A percentile compares a stretch with the other conserved stretches of the same genome.
Conservation (phyloP, 768 basidiomycete genomes). For the Trichaptum fuscoviolaceum region DNA sequence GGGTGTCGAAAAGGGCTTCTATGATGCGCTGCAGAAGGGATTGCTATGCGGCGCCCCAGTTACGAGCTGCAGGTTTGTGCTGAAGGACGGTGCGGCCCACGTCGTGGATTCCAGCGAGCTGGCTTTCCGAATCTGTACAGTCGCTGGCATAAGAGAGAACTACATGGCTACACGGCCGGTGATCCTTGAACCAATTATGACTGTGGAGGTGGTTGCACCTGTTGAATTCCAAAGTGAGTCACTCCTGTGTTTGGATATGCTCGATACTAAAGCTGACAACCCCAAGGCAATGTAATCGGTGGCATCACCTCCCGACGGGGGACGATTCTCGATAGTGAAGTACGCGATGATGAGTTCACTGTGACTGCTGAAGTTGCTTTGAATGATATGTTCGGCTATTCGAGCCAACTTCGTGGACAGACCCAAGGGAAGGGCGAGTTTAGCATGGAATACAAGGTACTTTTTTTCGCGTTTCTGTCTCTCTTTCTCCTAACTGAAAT, state of each 20-base stretch:
- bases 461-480: conserved; percentile 19
- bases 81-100: conserved; percentile 91
- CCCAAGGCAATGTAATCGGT: conserved; percentile 79
- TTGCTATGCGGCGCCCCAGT: conserved; percentile 83
- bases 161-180: conserved; percentile 73
- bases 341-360: conserved; percentile 96
- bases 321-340: conserved; percentile 92
- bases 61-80: conserved; percentile 77
- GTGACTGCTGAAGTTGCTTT: conserved; percentile 86
- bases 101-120: conserved; percentile 94
- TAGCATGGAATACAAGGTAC: conserved; percentile 73
- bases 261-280: conserved; percentile 6
- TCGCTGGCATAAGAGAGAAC: conserved; percentile 89
- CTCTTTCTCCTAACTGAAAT: conserved; percentile 11
- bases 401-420: conserved; percentile 83
- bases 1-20: conserved; percentile 95
- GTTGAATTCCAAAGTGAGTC: conserved; percentile 85
- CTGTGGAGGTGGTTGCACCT: conserved; percentile 93
- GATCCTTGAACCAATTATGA: conserved; percentile 98
- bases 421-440: conserved; percentile 97
- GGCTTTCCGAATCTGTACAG: conserved; percentile 87
- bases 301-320: conserved; percentile 90
- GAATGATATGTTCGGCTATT: conserved; percentile 99
- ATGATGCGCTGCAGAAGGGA: conserved; percentile 90
- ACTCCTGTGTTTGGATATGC: neutral